These are phyloP conservation scores for Houttuynia cordata DNA, from an alignment of 164 flowering plant species.

Conservation along the genomic window DNA sequence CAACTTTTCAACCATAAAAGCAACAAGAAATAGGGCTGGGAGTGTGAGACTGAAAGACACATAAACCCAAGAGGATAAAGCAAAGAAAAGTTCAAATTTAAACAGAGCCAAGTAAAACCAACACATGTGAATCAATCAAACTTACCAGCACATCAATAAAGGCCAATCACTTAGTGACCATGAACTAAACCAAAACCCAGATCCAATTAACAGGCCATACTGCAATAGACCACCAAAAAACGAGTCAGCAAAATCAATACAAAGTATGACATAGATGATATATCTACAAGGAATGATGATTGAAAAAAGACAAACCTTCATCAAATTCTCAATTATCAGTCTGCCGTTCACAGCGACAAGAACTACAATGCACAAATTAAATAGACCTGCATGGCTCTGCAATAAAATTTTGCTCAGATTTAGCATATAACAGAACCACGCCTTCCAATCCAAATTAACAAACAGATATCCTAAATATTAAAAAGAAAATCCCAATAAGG, in stretches of 20 bases:
- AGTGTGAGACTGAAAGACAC: constrained; percentile 53
- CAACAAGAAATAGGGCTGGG: constrained; percentile 61
- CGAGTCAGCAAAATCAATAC: neutral
- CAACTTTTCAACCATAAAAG: constrained; percentile 68
- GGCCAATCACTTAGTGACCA: constrained; percentile 91
- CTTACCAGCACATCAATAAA: constrained; percentile 90
- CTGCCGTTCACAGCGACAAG: constrained; percentile 93
- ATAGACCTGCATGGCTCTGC: constrained; percentile 97
- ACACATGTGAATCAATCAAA: neutral
- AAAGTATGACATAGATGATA: neutral
- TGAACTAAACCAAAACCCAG: constrained; percentile 94
- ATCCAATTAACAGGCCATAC: constrained; percentile 81
- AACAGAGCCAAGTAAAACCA: neutral
- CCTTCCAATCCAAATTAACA: neutral
- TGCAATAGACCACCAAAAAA: constrained; percentile 24
- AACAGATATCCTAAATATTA: neutral
- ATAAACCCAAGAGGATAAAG: constrained; percentile 7
- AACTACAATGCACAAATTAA: constrained; percentile 88
- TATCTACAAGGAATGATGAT: neutral
- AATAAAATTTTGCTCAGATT: constrained; percentile 8
- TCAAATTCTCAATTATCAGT: constrained; percentile 87
- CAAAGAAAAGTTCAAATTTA: neutral
- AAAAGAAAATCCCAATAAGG: neutral
- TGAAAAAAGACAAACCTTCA: constrained; percentile 63
- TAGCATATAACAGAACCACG: neutral